Conservation (phyloP, 2,329 filamentous ascomycete genomes). For the Ceratocystis ficicola region DNA sequence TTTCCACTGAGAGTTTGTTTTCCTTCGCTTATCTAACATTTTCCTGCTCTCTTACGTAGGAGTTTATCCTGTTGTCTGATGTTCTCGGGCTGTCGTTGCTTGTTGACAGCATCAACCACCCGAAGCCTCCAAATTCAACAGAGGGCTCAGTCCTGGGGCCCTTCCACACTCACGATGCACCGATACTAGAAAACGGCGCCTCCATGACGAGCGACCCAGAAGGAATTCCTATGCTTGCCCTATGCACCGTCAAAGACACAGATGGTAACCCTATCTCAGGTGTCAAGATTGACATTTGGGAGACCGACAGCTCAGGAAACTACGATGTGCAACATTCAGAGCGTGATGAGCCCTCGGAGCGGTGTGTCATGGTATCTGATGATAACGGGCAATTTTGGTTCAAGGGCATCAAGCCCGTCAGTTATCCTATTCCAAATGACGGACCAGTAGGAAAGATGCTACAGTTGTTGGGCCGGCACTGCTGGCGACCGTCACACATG, state of each 20-base stretch:
- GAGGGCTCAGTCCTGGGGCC: constrained; percentile 69
- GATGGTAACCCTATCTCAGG: constrained; percentile 45
- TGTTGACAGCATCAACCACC: constrained; percentile 65
- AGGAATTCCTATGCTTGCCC: constrained; percentile 53
- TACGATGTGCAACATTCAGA: constrained; percentile 64
- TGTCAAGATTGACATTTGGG: constrained; percentile 66
- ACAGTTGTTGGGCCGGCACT: constrained; percentile 55
- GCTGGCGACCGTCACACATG: constrained; percentile 65
- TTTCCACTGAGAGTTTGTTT: background rate
- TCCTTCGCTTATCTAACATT: background rate
- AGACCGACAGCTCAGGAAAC: constrained; percentile 60
- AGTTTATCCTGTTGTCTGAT: constrained; percentile 67
- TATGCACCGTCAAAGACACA: constrained; percentile 54
- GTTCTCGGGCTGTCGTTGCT: constrained; percentile 62
- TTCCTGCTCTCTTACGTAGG: constrained; percentile 30
- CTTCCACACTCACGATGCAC: constrained; percentile 66
- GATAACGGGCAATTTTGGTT: constrained; percentile 55
- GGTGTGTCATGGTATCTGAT: constrained; percentile 27
- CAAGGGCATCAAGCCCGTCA: constrained; percentile 69
- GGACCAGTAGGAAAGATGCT: constrained; percentile 69
- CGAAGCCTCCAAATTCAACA: constrained; percentile 53
- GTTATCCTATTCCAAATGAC: constrained; percentile 75
- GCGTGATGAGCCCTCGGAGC: constrained; percentile 33
- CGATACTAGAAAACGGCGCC: constrained; percentile 39
- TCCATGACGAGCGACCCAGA: constrained; percentile 51